phyloP scores from a whole-genome alignment of 2,329 filamentous ascomycete genomes.

The Lanzia echinophila region DNA sequence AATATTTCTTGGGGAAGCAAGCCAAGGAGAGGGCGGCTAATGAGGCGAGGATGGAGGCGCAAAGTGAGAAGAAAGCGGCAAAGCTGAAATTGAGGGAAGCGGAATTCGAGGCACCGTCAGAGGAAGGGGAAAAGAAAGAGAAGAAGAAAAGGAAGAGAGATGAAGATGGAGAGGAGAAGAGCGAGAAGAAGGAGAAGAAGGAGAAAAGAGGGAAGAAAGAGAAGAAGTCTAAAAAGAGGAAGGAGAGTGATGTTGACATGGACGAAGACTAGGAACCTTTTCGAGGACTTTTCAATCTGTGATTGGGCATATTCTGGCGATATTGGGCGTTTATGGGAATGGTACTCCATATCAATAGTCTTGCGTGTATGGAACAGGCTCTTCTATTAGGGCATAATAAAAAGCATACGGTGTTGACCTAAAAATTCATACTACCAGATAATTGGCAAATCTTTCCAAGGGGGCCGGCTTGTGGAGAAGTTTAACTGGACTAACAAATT shows the following conservation, averaged over 20 bases:
- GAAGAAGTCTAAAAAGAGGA: constrained; percentile 14
- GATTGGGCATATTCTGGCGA: neutral
- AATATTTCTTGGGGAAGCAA: constrained; percentile 91
- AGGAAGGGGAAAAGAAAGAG: constrained; percentile 50
- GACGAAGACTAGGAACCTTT: constrained; percentile 1
- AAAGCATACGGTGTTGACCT: too few relatives aligned
- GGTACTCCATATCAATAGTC: neutral
- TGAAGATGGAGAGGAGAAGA: constrained; percentile 22
- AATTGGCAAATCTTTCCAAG: too few relatives aligned
- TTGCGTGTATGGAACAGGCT: constrained; percentile 1
- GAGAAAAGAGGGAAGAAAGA: constrained; percentile 40
- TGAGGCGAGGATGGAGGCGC: constrained; percentile 75
- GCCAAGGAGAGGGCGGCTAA: constrained; percentile 79
- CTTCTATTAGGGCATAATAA: too few relatives aligned
- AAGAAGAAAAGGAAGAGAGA: constrained; percentile 43
- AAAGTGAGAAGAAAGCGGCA: constrained; percentile 81
- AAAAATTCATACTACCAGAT: too few relatives aligned
- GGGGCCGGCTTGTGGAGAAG: too few relatives aligned
- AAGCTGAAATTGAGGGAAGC: constrained; percentile 78
- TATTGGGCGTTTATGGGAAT: constrained; percentile 8
- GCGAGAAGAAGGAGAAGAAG: constrained; percentile 16
- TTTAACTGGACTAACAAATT: too few relatives aligned
- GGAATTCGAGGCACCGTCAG: constrained; percentile 82
- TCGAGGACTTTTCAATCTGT: neutral
- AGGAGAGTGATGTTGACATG: constrained; percentile 13